Percentiles rank a stretch among this genome's conserved stretches.
Evolutionary conservation across 495 filamentous ascomycete species (phyloP).

Genomic region (Amorphotheca resinae): DNA sequence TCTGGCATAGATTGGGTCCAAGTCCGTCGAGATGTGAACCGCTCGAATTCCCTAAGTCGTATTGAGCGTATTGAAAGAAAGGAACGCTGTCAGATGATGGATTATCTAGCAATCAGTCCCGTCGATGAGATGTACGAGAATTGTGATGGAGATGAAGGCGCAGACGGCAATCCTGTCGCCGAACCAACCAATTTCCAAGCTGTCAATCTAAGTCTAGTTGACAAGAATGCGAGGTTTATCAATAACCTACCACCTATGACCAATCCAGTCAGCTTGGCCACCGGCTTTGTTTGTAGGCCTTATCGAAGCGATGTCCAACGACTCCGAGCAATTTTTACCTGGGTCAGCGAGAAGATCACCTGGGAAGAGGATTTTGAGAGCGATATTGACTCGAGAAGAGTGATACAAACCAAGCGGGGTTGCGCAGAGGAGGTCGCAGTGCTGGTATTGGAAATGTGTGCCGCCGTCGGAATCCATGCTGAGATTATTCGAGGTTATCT

Average conservation of each 20-base stretch:
- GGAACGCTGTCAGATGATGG: slow-evolving; percentile 93
- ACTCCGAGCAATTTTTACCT: slow-evolving; percentile 87
- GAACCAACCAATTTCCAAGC: slow-evolving; percentile 71
- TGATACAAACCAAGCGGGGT: slow-evolving; percentile 72
- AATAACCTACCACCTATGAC: slow-evolving; percentile 81
- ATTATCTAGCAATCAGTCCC: slow-evolving; percentile 73
- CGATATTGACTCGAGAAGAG: slow-evolving; percentile 62
- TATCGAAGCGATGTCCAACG: slow-evolving; percentile 92
- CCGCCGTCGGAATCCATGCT: slow-evolving; percentile 73
- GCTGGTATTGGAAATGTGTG: slow-evolving; percentile 87
- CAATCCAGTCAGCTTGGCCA: slow-evolving; percentile 71
- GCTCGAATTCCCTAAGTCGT: slow-evolving; percentile 80
- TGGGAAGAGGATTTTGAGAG: slow-evolving; percentile 90
- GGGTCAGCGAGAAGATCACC: slow-evolving; percentile 88
- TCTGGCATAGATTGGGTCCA: slow-evolving; percentile 80
- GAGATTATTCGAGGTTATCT: slow-evolving; percentile 81
- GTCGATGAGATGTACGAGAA: slow-evolving; percentile 78
- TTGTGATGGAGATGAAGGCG: slow-evolving; percentile 83
- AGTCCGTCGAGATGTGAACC: slow-evolving; percentile 86
- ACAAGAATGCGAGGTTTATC: slow-evolving; percentile 91
- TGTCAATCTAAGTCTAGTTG: slow-evolving; percentile 73
- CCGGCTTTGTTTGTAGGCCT: slow-evolving; percentile 86
- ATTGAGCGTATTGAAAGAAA: slow-evolving; percentile 76
- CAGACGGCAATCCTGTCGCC: slow-evolving; percentile 69
- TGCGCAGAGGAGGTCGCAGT: slow-evolving; percentile 86